Percentiles rank a stretch among this genome's conserved stretches.
Conservation (phyloP, 352 stramenopile genomes). For the Plasmopara viticola region DNA sequence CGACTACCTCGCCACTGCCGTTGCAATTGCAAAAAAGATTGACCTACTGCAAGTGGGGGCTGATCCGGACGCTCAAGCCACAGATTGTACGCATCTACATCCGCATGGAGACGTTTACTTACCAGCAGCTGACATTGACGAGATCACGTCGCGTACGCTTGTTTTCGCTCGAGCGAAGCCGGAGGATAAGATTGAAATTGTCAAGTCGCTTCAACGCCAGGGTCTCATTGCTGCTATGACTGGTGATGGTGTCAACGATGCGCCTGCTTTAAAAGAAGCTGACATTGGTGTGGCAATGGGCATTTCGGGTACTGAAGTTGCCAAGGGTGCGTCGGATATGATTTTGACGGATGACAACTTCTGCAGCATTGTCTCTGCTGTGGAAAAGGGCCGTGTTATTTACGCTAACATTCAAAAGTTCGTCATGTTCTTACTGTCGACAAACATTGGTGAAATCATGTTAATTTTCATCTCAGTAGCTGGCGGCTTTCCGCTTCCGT, state of each 20-base stretch:
- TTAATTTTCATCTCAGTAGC: slow-evolving; percentile 74
- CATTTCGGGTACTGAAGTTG: slow-evolving; percentile 95
- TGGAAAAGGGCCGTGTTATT: slow-evolving; percentile 94
- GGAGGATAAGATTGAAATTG: slow-evolving; percentile 95
- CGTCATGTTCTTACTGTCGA: slow-evolving; percentile 96
- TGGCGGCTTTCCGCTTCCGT: slow-evolving; percentile 59
- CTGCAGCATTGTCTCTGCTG: slow-evolving; percentile 94
- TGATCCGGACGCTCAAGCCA: slow-evolving; percentile 51
- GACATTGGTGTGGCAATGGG: slow-evolving; percentile 98
- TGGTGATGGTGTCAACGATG: slow-evolving; percentile 97
- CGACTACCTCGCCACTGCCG: slow-evolving; percentile 92
- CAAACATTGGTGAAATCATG: slow-evolving; percentile 94
- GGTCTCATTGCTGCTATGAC: slow-evolving; percentile 93
- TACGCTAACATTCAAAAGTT: slow-evolving; percentile 99
- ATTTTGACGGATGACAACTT: slow-evolving; percentile 99
- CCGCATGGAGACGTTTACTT: slow-evolving; percentile 48
- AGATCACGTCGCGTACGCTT: slow-evolving; percentile 63
- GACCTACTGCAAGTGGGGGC: slow-evolving; percentile 83
- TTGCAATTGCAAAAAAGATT: slow-evolving; percentile 91
- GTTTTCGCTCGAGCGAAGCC: slow-evolving; percentile 96
- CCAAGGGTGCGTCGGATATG: slow-evolving; percentile 97
- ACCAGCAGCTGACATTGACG: slow-evolving; percentile 76
- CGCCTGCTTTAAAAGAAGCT: slow-evolving; percentile 92
- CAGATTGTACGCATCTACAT: slow-evolving; percentile 63
- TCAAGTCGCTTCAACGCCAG: slow-evolving; percentile 90